Evolutionary conservation across 352 stramenopile genomes (phyloP), one percentile per base, ranked within the genome.

Genomic region (Phytophthora pisi): DNA sequence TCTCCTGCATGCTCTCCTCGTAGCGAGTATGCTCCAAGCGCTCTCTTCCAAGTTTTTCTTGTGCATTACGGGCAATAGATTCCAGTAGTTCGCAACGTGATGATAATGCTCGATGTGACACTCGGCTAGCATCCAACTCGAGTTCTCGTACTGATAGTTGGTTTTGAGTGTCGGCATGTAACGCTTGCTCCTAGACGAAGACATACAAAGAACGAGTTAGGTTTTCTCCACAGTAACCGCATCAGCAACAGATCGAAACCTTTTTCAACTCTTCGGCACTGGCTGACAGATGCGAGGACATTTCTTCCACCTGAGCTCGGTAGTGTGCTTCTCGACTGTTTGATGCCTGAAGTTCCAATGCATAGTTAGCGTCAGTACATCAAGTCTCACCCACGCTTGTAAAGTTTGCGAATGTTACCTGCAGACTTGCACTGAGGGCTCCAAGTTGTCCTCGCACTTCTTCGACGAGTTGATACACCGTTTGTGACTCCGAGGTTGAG

Each of bases 21-120:
- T 84, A 81, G 8, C 70, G 74, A 1, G 47, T 65, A 28, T 81
- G 75, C 46, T 89, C 82, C 4, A 57, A 68, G 4, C 82, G 78
- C 24, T 92, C 84, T 31, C 70, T 78, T 23, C 68, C 70, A 4
- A 92, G 47, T 30, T 86, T 90, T 26, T 87, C 78, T 46, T 92
- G 81, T 1, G 84, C 74, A 23, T 64, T 78, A 0, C 77, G 68
- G n/a, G 82, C 80, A 30, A 92, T 82, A 5, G 71, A 81, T 65
- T 92, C 80, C 28, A 92, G 68, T 56, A 89, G 74, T 11, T 82
- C 66, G 24, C 81, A 84, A 16, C 82, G 77, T 20, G 75, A 78
- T 4, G 66, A 53, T 2, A 88, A 46, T 8, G 78, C 80, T 9
- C 74, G 62, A 23, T 81, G 77, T 0, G 76, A 77, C 11, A 65